Evolutionary conservation across 2,329 filamentous ascomycete species (phyloP).

Genomic region (Cladorrhinum sp.): DNA sequence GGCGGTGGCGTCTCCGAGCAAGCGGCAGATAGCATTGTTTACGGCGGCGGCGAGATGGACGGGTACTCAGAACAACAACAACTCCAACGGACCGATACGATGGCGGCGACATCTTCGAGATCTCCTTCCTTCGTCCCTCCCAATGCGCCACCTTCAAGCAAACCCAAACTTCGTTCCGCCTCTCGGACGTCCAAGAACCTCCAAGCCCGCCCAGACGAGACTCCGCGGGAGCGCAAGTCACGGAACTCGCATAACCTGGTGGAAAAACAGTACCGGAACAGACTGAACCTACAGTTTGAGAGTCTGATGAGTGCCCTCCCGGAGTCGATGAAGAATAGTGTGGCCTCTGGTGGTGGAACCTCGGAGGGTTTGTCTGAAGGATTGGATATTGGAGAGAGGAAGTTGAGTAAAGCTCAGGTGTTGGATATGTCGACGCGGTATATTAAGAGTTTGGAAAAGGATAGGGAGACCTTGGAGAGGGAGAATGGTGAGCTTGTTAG

Average conservation of each 20-base stretch:
- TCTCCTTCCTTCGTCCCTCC: neutral
- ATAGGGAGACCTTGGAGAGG: conserved; percentile 29
- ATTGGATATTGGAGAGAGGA: conserved; percentile 26
- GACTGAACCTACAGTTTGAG: conserved; percentile 34
- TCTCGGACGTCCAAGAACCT: conserved; percentile 32
- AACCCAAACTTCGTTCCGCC: conserved; percentile 30
- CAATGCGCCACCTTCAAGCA: conserved; percentile 3
- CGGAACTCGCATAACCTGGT: conserved; percentile 35
- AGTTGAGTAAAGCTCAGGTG: conserved; percentile 38
- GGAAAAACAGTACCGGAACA: conserved; percentile 35
- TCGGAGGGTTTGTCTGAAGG: neutral
- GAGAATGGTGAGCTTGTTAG: conserved; percentile 30
- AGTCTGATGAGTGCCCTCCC: conserved; percentile 30
- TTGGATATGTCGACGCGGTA: conserved; percentile 35
- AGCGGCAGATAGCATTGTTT: neutral
- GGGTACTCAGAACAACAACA: neutral
- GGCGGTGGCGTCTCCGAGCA: neutral
- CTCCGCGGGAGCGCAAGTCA: conserved; percentile 30
- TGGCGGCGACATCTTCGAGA: neutral
- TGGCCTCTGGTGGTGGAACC: neutral
- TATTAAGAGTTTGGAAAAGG: conserved; percentile 34
- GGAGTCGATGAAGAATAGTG: conserved; percentile 23
- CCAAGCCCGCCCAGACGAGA: conserved; percentile 27
- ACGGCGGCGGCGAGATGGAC: neutral
- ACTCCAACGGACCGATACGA: neutral